These are phyloP conservation scores for Penicillium sp. DNA, from an alignment of 2,329 filamentous ascomycete genomes.

Conservation along the genomic window DNA sequence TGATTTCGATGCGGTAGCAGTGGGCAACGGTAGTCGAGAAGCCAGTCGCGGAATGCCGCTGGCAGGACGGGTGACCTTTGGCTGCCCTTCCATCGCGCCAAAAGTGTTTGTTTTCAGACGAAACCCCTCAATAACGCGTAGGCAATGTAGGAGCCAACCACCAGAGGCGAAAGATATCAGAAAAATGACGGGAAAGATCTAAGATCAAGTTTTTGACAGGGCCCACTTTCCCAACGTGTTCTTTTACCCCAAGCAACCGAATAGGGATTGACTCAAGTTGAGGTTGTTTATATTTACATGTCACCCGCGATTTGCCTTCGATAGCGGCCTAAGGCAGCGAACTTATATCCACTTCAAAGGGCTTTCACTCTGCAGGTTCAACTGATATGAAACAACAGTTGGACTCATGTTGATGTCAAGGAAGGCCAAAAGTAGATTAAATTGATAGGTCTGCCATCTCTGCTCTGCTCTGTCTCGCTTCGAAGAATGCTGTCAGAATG, in stretches of 20 bases:
- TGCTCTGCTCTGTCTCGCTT: neutral
- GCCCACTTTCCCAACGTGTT: constrained; percentile 4
- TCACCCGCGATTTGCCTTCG: constrained; percentile 8
- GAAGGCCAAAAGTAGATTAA: neutral
- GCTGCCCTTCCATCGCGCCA: constrained; percentile 35
- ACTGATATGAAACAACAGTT: neutral
- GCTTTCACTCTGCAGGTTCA: neutral
- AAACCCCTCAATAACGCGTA: neutral
- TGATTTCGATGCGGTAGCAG: constrained; percentile 38
- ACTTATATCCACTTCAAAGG: neutral
- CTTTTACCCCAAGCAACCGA: neutral
- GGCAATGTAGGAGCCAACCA: constrained; percentile 1
- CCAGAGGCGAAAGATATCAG: neutral
- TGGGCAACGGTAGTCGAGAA: constrained; percentile 56
- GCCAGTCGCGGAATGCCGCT: constrained; percentile 50
- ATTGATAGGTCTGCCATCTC: neutral
- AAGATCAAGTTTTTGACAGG: neutral
- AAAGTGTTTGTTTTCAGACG: constrained; percentile 7
- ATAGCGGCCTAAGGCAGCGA: constrained; percentile 15
- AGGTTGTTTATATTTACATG: constrained; percentile 20
- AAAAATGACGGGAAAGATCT: constrained; percentile 1
- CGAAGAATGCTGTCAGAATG: neutral
- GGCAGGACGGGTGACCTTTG: constrained; percentile 27
- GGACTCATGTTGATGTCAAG: neutral
- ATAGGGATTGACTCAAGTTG: constrained; percentile 4